A percentile compares a stretch with the other conserved stretches of the same genome.
These are phyloP conservation scores for Cladorrhinum sp. DNA, from an alignment of 2,329 filamentous ascomycete species.

Conservation along the genomic window DNA sequence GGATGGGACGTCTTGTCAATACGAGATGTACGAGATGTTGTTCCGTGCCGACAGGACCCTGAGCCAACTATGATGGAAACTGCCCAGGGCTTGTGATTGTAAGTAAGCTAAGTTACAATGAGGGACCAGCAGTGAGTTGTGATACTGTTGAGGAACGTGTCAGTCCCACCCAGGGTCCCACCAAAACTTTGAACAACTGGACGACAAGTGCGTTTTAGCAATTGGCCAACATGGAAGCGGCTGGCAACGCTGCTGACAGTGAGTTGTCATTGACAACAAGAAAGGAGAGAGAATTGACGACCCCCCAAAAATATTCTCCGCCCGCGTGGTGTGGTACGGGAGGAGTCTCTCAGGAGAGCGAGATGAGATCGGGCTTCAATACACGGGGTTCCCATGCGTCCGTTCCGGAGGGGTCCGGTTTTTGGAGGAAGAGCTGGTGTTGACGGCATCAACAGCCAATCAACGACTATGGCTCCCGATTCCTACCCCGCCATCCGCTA, in stretches of 20 bases:
- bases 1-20: not conserved
- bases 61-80: not conserved
- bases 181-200: not conserved
- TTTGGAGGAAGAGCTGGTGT: slow-evolving; percentile 7
- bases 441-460: slow-evolving; percentile 15
- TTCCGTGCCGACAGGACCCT: not conserved
- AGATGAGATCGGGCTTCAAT: not conserved
- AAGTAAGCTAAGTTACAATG: not conserved
- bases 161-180: not conserved
- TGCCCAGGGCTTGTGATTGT: not conserved
- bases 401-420: slow-evolving; percentile 15
- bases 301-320: not conserved
- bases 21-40: not conserved
- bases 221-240: not conserved
- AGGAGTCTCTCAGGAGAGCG: not conserved
- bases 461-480: not conserved
- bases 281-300: not conserved
- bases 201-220: not conserved
- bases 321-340: not conserved
- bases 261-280: not conserved
- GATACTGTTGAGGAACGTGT: not conserved
- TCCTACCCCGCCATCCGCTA: slow-evolving; percentile 4
- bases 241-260: not conserved
- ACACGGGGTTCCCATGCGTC: slow-evolving; percentile 4
- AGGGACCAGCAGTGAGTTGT: not conserved